phyloP scores from a whole-genome alignment of 257 asterid species.

The Marsdenia floribunda region DNA sequence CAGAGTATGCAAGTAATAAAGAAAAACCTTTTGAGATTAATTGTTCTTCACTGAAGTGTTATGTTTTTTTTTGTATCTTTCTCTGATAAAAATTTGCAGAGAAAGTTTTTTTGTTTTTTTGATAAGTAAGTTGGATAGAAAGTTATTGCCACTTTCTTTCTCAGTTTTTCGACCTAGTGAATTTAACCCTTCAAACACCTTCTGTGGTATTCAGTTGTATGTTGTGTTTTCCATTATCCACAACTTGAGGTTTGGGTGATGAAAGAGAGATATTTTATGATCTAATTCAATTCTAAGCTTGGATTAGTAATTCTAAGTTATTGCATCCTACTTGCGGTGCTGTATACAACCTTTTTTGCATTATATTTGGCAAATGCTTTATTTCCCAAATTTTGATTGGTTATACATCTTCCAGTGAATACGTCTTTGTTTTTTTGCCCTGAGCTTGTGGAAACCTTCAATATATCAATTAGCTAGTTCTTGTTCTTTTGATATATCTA shows the following conservation, averaged over 20 bases:
- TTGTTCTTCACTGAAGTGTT: background rate
- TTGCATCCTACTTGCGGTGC: background rate
- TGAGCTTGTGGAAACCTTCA: too few species aligned
- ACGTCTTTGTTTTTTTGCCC: background rate
- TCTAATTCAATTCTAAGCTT: background rate
- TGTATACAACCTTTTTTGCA: background rate
- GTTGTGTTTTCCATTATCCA: too few species aligned
- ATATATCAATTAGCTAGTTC: background rate
- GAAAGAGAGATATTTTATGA: background rate
- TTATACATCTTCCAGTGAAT: background rate
- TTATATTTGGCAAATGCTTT: background rate
- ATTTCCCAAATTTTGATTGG: background rate
- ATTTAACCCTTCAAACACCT: background rate
- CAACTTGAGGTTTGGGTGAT: too few species aligned
- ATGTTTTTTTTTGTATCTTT: background rate
- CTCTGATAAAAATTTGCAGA: background rate
- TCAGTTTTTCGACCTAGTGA: background rate
- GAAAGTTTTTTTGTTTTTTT: too few species aligned
- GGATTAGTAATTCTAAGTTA: background rate
- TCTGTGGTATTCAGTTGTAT: background rate
- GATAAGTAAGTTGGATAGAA: too few species aligned
- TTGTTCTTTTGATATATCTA: background rate
- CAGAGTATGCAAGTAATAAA: too few species aligned
- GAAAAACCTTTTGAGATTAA: constrained; percentile 9
- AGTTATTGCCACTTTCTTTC: background rate